Percentiles rank a stretch among this genome's conserved stretches.
phyloP scores from a whole-genome alignment of 2,329 filamentous ascomycete species.

The Xylariaceae sp. region DNA sequence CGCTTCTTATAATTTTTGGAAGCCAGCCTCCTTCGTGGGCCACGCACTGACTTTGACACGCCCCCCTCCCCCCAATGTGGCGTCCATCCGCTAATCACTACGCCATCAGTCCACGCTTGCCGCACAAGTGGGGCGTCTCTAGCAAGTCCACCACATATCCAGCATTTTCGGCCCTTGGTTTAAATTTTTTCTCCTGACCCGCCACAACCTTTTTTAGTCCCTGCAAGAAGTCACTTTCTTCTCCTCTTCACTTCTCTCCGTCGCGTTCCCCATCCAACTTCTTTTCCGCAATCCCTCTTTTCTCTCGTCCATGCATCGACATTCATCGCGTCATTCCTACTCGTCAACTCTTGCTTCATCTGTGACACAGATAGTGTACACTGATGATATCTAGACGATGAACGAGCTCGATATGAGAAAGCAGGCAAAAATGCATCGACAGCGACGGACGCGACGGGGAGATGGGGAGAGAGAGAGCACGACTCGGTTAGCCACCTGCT shows the following conservation, averaged over 20 bases:
- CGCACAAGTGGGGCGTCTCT: slow-evolving; percentile 27
- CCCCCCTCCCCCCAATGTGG: slow-evolving; percentile 31
- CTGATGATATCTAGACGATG: too few relatives aligned
- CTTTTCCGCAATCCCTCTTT: background rate
- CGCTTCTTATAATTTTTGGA: slow-evolving; percentile 52
- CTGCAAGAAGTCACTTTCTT: slow-evolving; percentile 26
- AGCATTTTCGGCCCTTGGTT: slow-evolving; percentile 24
- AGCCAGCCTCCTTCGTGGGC: slow-evolving; percentile 25
- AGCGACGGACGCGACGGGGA: background rate
- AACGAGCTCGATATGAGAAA: too few relatives aligned
- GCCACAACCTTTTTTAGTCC: slow-evolving; percentile 26
- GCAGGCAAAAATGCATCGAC: slow-evolving; percentile 1
- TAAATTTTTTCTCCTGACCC: slow-evolving; percentile 26
- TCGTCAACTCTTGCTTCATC: background rate
- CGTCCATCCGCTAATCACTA: slow-evolving; percentile 28
- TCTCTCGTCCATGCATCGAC: slow-evolving; percentile 7
- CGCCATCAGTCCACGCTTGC: slow-evolving; percentile 23
- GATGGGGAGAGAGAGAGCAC: slow-evolving; percentile 13
- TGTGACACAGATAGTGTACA: background rate
- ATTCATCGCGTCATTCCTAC: background rate
- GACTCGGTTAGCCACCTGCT: slow-evolving; percentile 27
- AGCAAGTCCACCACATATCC: slow-evolving; percentile 24
- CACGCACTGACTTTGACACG: slow-evolving; percentile 26
- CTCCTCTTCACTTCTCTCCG: slow-evolving; percentile 11
- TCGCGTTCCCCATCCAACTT: slow-evolving; percentile 1